Evolutionary conservation across 768 basidiomycete species (phyloP).

Genomic region (Thelephora aurantiotincta): DNA sequence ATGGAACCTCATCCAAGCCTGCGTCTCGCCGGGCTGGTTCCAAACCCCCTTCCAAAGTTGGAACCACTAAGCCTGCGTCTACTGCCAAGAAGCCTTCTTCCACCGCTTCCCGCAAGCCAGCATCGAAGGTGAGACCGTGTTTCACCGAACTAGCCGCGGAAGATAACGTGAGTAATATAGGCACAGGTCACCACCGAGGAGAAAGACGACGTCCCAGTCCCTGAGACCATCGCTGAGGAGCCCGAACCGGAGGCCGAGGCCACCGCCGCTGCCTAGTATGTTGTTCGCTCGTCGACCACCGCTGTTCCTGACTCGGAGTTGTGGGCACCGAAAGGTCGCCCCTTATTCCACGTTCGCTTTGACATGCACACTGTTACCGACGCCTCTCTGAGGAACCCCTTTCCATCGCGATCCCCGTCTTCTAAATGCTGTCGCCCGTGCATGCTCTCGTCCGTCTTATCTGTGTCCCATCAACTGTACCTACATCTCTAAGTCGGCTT

Average conservation of each 20-base stretch:
- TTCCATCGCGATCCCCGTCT: too few species aligned
- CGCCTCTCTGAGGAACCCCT: too few species aligned
- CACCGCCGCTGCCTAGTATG: conserved; percentile 11
- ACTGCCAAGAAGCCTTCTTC: conserved; percentile 39
- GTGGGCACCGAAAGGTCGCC: too few species aligned
- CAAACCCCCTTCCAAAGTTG: conserved; percentile 28
- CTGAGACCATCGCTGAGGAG: conserved; percentile 44
- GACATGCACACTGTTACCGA: too few species aligned
- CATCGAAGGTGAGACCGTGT: conserved; percentile 33
- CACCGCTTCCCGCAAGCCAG: conserved; percentile 49
- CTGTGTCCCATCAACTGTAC: background rate
- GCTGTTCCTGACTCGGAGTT: too few species aligned
- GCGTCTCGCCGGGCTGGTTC: conserved; percentile 10
- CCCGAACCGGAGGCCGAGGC: conserved; percentile 21
- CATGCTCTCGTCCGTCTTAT: background rate
- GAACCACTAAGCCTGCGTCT: conserved; percentile 23
- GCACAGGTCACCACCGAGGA: conserved; percentile 24
- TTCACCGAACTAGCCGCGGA: conserved; percentile 1
- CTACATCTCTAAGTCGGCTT: background rate
- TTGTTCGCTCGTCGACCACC: too few species aligned
- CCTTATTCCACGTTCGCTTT: too few species aligned
- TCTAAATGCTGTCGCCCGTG: background rate
- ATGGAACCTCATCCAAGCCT: conserved; percentile 17
- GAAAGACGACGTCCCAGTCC: conserved; percentile 15
- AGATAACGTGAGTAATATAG: conserved; percentile 8